Percentiles rank a stretch among this genome's conserved stretches.
phyloP scores from a whole-genome alignment of 345 rosid genomes.

The Adansonia digitata region DNA sequence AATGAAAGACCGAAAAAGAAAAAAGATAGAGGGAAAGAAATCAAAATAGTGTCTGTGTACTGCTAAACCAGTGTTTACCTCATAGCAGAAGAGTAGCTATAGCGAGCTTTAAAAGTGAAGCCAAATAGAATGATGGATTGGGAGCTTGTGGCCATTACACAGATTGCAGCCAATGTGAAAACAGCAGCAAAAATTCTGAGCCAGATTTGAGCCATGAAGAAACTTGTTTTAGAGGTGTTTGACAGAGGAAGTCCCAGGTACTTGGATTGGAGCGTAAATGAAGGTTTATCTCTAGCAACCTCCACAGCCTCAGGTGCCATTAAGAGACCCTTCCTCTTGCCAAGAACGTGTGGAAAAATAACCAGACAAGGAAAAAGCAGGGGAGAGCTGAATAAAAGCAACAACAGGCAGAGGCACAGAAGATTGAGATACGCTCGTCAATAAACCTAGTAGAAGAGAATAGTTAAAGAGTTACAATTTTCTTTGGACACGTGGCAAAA shows the following conservation, averaged over 20 bases:
- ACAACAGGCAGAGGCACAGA: neutral
- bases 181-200: constrained; percentile 37
- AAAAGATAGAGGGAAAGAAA: neutral
- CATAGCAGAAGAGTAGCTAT: constrained; percentile 37
- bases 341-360: neutral
- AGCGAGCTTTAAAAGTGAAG: constrained; percentile 28
- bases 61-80: constrained; percentile 23
- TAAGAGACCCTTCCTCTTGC: neutral
- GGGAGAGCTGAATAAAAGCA: neutral
- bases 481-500: too few species aligned
- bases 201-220: constrained; percentile 28
- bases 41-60: too few species aligned
- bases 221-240: neutral
- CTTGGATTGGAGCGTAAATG: constrained; percentile 4
- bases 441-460: too few species aligned
- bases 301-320: constrained; percentile 17
- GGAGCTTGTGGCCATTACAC: constrained; percentile 30
- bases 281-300: neutral
- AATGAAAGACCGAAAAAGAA: neutral
- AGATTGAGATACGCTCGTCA: too few species aligned
- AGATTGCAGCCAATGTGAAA: constrained; percentile 32
- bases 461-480: too few species aligned
- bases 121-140: constrained; percentile 28
- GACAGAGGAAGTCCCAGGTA: neutral
- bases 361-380: neutral